Conservation (phyloP, 176 grass and related monocot genomes). For the barley (Hordeum vulgare) region MorexV3_pseudomolecules_assembly NC_058521.1:450231516-450232015, state of each 20-base stretch:
- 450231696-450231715: not conserved
- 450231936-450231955: constrained; percentile 76
- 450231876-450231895: constrained; percentile 7
- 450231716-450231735: not conserved
- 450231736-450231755: not conserved
- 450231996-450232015: not conserved
- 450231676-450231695: not conserved
- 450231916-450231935: constrained; percentile 81
- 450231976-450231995: not conserved
- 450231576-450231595: not conserved
- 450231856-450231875: constrained; percentile 7
- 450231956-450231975: not conserved
- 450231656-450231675: not conserved
- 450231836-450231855: constrained; percentile 15
- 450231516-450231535: not conserved
- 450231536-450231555: not conserved
- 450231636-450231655: not conserved
- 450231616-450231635: not conserved
- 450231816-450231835: not conserved
- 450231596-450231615: not conserved
- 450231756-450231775: constrained; percentile 76
- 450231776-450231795: constrained; percentile 81
- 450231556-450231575: not conserved
- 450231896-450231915: constrained; percentile 85
- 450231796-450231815: constrained; percentile 79